These are phyloP conservation scores for Coemansia aciculifera DNA, from an alignment of 192 early-diverging fungal species.

Conservation along the genomic window DNA sequence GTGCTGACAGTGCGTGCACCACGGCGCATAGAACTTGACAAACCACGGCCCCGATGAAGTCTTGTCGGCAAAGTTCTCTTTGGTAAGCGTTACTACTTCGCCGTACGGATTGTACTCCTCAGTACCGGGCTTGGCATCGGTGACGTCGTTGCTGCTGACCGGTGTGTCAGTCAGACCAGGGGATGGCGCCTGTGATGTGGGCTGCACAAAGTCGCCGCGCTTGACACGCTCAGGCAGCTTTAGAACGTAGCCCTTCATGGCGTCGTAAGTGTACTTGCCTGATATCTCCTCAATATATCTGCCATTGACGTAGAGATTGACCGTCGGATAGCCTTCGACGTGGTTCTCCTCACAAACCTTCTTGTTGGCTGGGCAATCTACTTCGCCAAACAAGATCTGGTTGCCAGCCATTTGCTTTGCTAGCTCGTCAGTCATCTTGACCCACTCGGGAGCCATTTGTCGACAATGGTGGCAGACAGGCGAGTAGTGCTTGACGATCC, in stretches of 20 bases:
- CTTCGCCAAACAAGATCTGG: conserved; percentile 64
- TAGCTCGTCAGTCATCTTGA: conserved; percentile 61
- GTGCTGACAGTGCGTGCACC: conserved; percentile 85
- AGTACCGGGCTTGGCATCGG: neutral
- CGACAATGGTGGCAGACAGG: conserved; percentile 88
- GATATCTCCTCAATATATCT: conserved; percentile 44
- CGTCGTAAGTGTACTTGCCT: conserved; percentile 28
- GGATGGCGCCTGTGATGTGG: neutral
- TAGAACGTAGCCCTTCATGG: conserved; percentile 48
- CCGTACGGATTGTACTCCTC: conserved; percentile 57
- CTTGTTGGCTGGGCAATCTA: conserved; percentile 66
- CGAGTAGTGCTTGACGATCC: conserved; percentile 88
- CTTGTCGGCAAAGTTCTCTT: conserved; percentile 55
- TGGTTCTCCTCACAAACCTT: conserved; percentile 65
- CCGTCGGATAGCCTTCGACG: conserved; percentile 59
- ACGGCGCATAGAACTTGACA: conserved; percentile 86
- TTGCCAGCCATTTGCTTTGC: conserved; percentile 31
- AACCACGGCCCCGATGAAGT: conserved; percentile 75
- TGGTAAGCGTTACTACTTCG: conserved; percentile 59
- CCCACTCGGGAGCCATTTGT: conserved; percentile 76
- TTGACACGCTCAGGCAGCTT: conserved; percentile 29
- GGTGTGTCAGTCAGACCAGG: neutral
- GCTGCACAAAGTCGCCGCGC: conserved; percentile 28
- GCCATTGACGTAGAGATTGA: conserved; percentile 59
- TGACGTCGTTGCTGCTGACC: conserved; percentile 5